Conservation (phyloP, 257 asterid species). For the Capsicum rhomboideum region DNA sequence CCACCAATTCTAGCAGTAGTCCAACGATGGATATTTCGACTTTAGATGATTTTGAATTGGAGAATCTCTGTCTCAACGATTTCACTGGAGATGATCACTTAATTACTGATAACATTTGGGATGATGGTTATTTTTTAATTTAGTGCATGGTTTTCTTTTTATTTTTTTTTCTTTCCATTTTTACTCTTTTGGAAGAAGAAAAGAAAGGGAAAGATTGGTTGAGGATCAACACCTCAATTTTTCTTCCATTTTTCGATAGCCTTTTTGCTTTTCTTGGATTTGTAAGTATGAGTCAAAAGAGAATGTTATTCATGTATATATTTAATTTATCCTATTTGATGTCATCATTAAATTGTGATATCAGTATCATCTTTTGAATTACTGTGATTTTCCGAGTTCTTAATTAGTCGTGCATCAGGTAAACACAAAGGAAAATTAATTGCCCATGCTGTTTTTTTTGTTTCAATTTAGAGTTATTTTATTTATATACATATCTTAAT, state of each 20-base stretch:
- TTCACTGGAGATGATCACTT: not conserved
- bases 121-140: not conserved
- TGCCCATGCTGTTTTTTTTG: not conserved
- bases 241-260: not conserved
- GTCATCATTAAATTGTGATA: not conserved
- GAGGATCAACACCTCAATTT: not conserved
- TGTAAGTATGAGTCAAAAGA: not conserved
- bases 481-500: not conserved
- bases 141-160: not conserved
- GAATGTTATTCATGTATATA: not conserved
- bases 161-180: not conserved
- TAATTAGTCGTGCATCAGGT: too few species aligned
- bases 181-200: not conserved
- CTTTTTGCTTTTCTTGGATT: not conserved
- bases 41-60: slow-evolving; percentile 3
- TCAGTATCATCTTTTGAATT: not conserved
- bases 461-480: not conserved
- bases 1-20: not conserved
- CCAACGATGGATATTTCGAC: not conserved
- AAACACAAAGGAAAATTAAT: not conserved
- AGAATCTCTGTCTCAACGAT: not conserved
- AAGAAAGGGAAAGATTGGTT: not conserved
- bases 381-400: not conserved
- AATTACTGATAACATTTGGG: not conserved
- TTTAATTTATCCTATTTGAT: not conserved